Percentiles rank a stretch among this genome's conserved stretches.
phyloP scores from a whole-genome alignment of 192 early-diverging fungal genomes.

The Coemansia sp. region DNA sequence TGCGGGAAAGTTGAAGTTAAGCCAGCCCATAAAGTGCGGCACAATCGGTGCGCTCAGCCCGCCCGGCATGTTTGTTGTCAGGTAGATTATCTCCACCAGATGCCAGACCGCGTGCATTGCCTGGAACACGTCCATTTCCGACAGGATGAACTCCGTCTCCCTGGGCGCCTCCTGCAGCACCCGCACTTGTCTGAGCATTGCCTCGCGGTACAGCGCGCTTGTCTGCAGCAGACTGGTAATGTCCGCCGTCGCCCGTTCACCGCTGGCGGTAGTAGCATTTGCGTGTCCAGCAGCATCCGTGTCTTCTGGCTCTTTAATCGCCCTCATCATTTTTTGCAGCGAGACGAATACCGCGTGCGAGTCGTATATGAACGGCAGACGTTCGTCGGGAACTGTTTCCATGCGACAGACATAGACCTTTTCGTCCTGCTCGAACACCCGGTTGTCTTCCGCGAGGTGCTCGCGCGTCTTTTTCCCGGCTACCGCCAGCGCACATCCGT shows the following conservation, averaged over 20 bases:
- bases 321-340: slow-evolving; percentile 35
- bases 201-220: slow-evolving; percentile 50
- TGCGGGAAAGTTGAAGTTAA: slow-evolving; percentile 52
- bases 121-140: slow-evolving; percentile 35
- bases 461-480: slow-evolving; percentile 34
- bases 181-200: slow-evolving; percentile 41
- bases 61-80: slow-evolving; percentile 29
- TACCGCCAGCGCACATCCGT: slow-evolving; percentile 25
- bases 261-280: too few species aligned
- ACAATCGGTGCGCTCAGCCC: slow-evolving; percentile 31
- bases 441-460: background rate
- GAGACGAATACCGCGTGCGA: slow-evolving; percentile 49
- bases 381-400: slow-evolving; percentile 20
- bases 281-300: too few species aligned
- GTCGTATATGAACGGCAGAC: slow-evolving; percentile 43
- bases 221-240: slow-evolving; percentile 22
- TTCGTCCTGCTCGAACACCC: slow-evolving; percentile 33
- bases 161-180: slow-evolving; percentile 23
- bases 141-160: slow-evolving; percentile 15
- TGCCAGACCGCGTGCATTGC: slow-evolving; percentile 53
- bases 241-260: background rate
- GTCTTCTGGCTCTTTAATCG: background rate
- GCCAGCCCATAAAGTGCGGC: slow-evolving; percentile 45
- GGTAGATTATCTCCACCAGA: slow-evolving; percentile 47
- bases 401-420: slow-evolving; percentile 24